Evolutionary conservation across 2,329 filamentous ascomycete species (phyloP).

Genomic region (Chrysoporthe austroafricana): DNA sequence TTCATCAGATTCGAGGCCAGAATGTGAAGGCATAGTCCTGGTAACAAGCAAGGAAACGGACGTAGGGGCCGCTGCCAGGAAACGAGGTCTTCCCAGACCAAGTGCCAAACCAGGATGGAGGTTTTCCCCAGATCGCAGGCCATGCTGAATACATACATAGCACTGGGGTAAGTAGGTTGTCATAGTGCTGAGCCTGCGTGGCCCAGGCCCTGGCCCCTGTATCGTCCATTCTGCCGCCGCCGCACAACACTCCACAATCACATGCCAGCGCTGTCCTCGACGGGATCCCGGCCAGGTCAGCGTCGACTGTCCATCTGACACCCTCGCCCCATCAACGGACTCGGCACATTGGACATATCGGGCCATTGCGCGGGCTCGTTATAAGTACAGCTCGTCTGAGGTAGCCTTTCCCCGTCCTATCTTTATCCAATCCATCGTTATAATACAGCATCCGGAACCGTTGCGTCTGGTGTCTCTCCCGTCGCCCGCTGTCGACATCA

Average conservation of each 20-base stretch:
- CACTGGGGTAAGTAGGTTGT: neutral
- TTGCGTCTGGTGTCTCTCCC: neutral
- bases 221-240: neutral
- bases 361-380: neutral
- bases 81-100: neutral
- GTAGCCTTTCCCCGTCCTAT: neutral
- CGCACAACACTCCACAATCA: constrained; percentile 11
- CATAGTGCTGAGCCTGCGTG: neutral
- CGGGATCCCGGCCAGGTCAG: constrained; percentile 18
- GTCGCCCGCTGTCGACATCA: neutral
- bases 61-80: neutral
- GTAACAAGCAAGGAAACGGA: neutral
- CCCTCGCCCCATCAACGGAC: neutral
- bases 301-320: constrained; percentile 18
- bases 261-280: constrained; percentile 12
- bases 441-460: neutral
- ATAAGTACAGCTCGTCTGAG: neutral
- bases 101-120: neutral
- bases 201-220: constrained; percentile 2
- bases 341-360: constrained; percentile 2
- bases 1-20: neutral
- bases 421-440: neutral
- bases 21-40: neutral
- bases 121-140: neutral
- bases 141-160: too few species aligned